Evolutionary conservation across 202 grass and related monocot species (phyloP), one percentile per base, ranked within the genome.

Genomic region (Miscanthus sacchariflorus): DNA sequence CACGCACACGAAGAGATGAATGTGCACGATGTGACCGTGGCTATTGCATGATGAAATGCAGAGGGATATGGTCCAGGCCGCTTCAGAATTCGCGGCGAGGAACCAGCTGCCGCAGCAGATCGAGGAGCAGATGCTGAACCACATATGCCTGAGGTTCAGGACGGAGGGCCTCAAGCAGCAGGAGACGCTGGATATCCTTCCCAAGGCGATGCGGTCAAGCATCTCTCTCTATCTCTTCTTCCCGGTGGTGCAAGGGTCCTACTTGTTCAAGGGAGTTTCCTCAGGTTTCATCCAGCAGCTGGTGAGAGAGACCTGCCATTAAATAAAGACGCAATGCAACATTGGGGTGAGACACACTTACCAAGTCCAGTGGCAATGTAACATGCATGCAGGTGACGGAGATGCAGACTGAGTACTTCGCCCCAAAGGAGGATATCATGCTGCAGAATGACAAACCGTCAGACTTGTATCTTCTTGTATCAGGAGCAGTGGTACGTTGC

Each of bases 91-190:
- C 74, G 87, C 87, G 69, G 85, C 91, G 45, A 93, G 93, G 77
- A 95, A 95, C 88, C 91, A 90, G 70, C 77, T 95, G 69, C 91
- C 93, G 30, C 48, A 18, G 65, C 84, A 79, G 44, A 83, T 93
- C 82, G 87, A 93, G 89, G 91, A 91, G 74, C 91, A 90, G 85
- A 91, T 95, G 91, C 72, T 95, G 74, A 93, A 82, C 86, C 93
- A 95, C 79, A 86, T 95, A 64, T 95, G 93, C 89, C 77, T 95
- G 28, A 89, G 93, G 78, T 95, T 88, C 89, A 93, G 89, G 85
- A 93, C 91, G 71, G 89, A 93, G 70, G 91, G 82, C 50, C 75
- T 93, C 77, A 93, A 90, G 83, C 93, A 93, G n/a, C 91, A 95
- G 63, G 87, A 90, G 69, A 93, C 81, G 13, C 82, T 95, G 69